phyloP scores from a whole-genome alignment of 208 protist genomes.

The Trypanosomatidae sp. region DNA sequence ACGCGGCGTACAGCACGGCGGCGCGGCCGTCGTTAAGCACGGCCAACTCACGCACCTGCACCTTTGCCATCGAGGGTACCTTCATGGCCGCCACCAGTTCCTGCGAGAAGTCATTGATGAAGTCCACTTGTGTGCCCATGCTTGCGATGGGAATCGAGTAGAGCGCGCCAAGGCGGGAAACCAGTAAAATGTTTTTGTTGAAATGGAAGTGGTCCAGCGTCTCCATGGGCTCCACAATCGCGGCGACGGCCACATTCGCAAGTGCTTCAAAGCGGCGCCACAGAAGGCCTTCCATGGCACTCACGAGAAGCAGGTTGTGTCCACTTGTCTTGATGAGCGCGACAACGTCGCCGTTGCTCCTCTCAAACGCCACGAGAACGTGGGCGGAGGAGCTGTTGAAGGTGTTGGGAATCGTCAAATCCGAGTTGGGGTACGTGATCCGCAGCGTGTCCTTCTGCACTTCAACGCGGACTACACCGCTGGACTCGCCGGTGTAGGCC shows the following conservation, averaged over 20 bases:
- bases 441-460: conserved; percentile 9
- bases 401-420: conserved; percentile 11
- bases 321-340: conserved; percentile 56
- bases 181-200: conserved; percentile 61
- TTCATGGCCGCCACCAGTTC: conserved; percentile 36
- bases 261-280: conserved; percentile 83
- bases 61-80: conserved; percentile 41
- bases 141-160: conserved; percentile 63
- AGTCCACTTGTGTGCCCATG: conserved; percentile 47
- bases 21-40: conserved; percentile 24
- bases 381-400: conserved; percentile 26
- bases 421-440: conserved; percentile 22
- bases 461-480: conserved; percentile 26
- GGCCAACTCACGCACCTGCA: conserved; percentile 37
- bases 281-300: conserved; percentile 28
- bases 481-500: conserved; percentile 12
- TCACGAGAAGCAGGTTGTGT: conserved; percentile 63
- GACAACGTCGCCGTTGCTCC: conserved; percentile 19
- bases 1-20: conserved; percentile 21
- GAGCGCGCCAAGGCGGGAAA: conserved; percentile 61
- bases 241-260: conserved; percentile 35
- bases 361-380: conserved; percentile 35
- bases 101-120: conserved; percentile 59
- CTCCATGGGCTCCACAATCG: conserved; percentile 48
- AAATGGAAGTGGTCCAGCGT: conserved; percentile 82